Evolutionary conservation across 2,329 filamentous ascomycete genomes (phyloP).

Genomic region (Calonectria pteridis): DNA sequence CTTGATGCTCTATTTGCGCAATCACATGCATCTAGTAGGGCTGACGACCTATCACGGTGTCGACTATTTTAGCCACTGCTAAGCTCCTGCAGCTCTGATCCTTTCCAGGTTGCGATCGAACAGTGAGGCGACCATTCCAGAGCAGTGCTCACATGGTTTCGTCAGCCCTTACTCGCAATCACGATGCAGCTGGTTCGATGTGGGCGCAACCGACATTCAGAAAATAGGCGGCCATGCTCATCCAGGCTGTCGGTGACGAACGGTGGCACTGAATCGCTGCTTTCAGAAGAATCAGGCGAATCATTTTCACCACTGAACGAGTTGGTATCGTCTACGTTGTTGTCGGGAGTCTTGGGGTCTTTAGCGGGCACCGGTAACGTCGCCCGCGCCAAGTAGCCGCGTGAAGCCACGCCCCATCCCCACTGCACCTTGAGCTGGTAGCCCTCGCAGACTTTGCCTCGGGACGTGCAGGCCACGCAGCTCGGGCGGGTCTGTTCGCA

Average conservation of each 20-base stretch:
- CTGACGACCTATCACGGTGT: not conserved
- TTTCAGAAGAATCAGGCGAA: not conserved
- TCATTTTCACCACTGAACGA: not conserved
- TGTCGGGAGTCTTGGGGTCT: not conserved
- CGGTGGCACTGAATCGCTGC: not conserved
- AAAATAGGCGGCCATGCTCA: not conserved
- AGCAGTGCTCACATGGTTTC: not conserved
- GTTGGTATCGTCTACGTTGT: not conserved
- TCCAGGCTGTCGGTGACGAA: not conserved
- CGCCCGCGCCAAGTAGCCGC: not conserved
- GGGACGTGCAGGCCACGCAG: constrained; percentile 31
- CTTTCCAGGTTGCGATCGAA: not conserved
- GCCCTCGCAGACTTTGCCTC: not conserved
- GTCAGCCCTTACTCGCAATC: not conserved
- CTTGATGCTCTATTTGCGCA: not conserved
- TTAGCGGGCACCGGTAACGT: not conserved
- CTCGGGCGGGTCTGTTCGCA: constrained; percentile 39
- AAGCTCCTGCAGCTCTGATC: not conserved
- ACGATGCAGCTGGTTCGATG: not conserved
- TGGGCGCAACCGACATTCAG: not conserved
- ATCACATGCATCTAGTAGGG: not conserved
- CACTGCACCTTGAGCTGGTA: not conserved
- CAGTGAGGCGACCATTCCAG: too few species aligned
- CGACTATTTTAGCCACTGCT: not conserved
- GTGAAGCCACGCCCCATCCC: not conserved